These are phyloP conservation scores for Sphagnum tenellum DNA, from an alignment of 225 moss, liverwort and hornwort species.

Conservation along the genomic window DNA sequence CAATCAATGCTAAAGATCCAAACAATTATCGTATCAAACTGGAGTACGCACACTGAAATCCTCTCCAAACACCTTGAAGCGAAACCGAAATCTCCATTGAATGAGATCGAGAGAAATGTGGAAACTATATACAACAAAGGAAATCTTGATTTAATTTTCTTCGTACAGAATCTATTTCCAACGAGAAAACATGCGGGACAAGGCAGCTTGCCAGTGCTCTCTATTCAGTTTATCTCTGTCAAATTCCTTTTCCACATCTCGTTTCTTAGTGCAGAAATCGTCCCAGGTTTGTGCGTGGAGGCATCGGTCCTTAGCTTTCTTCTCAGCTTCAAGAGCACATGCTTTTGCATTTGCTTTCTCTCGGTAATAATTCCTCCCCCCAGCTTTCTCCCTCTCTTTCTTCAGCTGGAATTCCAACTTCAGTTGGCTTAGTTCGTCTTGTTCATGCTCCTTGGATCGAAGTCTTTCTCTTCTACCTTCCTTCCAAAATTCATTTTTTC, in stretches of 20 bases:
- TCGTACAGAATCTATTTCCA: constrained; percentile 7
- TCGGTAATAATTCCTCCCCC: constrained; percentile 9
- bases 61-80: too few relatives aligned
- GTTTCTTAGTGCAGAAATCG: constrained; percentile 10
- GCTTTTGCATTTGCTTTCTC: neutral
- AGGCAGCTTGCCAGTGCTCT: constrained; percentile 18
- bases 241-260: constrained; percentile 22
- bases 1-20: too few relatives aligned
- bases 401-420: constrained; percentile 18
- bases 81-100: too few relatives aligned
- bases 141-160: too few relatives aligned
- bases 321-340: constrained; percentile 2
- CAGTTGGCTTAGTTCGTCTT: constrained; percentile 1
- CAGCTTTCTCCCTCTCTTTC: constrained; percentile 12
- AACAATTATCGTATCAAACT: too few relatives aligned
- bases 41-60: too few relatives aligned
- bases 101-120: too few relatives aligned
- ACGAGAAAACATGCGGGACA: constrained; percentile 11
- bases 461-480: constrained; percentile 23
- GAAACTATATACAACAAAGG: too few relatives aligned
- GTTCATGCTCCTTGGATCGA: constrained; percentile 21
- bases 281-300: constrained; percentile 12
- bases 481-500: constrained; percentile 14
- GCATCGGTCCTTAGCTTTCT: constrained; percentile 7
- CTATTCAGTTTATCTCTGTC: constrained; percentile 15